phyloP scores from a whole-genome alignment of 805 yeast genomes.

The Priceomyces medius region DNA sequence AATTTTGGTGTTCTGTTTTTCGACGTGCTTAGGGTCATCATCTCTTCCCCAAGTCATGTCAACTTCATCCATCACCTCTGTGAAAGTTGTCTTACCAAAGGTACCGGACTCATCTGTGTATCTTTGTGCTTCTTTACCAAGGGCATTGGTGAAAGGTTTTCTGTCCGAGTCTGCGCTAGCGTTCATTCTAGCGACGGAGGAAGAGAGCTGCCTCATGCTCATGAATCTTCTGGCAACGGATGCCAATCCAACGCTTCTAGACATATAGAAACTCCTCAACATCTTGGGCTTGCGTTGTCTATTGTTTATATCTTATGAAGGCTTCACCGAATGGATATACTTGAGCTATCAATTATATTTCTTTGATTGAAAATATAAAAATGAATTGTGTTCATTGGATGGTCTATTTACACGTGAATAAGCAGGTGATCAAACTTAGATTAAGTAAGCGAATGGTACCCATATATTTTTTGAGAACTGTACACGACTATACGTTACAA shows the following conservation, averaged over 20 bases:
- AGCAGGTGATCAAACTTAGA: slow-evolving; percentile 1
- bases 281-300: slow-evolving; percentile 12
- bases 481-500: no score
- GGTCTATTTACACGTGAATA: background rate
- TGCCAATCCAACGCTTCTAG: slow-evolving; percentile 11
- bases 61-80: slow-evolving; percentile 44
- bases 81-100: slow-evolving; percentile 43
- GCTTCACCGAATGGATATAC: background rate
- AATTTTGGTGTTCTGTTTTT: slow-evolving; percentile 52
- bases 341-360: background rate
- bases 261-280: slow-evolving; percentile 25
- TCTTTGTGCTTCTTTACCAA: slow-evolving; percentile 38
- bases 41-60: slow-evolving; percentile 45
- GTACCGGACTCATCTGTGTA: slow-evolving; percentile 32
- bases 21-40: slow-evolving; percentile 43
- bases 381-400: slow-evolving; percentile 5
- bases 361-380: slow-evolving; percentile 4
- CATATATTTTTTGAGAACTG: no score
- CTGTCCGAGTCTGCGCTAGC: slow-evolving; percentile 26
- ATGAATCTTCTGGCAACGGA: slow-evolving; percentile 3
- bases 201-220: slow-evolving; percentile 15
- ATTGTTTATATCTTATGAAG: background rate
- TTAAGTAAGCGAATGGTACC: no score
- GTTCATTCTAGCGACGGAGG: slow-evolving; percentile 15
- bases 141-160: slow-evolving; percentile 35